Evolutionary conservation across 192 early-diverging fungal species (phyloP), one percentile per base, ranked within the genome.

Genomic region (Coemansia sp.): DNA sequence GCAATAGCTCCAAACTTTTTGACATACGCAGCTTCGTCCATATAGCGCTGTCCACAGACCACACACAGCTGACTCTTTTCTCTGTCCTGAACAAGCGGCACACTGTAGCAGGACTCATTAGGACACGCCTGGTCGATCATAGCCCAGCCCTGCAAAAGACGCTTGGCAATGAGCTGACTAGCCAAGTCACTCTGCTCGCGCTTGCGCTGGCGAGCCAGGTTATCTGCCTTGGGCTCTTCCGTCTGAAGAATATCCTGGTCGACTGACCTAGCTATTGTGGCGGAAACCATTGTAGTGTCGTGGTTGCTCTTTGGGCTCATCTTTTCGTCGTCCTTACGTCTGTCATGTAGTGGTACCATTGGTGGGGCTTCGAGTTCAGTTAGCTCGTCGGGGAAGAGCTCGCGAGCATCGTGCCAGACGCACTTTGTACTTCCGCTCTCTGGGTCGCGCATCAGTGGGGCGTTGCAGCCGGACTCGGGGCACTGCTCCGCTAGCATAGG

Each of bases 401-500:
- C 81, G 5, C 39, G 24, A 0, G 68, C 76, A 44, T 83, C 73
- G 57, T 83, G 81, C 81, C 73, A 79, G 15, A 83, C 81, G 41
- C 81, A 83, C 57, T 79, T 83, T 40, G 53, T 12, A 4, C 65
- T 38, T 27, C 65, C 41, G 18, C 67, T 79, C 39, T 61, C 69
- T 16, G 81, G 81, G 24, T 73, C 47, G 33, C 81, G 73, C 81
- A 83, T 83, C 60, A 83, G 40, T 41, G 81, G 81, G 3, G 70
- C 58, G 18, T 62, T 65, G 73, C 81, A 83, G 18, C 73, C 71
- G 29, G 73, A 73, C 5, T 60, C 49, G 1, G 43, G 13, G 29
- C 81, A 83, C 39, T 68, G 40, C 15, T 83, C 81, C 5, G 76
- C 81, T 9, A 83, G 77, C 81, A 83, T 83, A 11, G 81, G 31